Conservation (phyloP, 371 early-diverging fungal genomes). For the Dinochytrium kinnereticum region DNA sequence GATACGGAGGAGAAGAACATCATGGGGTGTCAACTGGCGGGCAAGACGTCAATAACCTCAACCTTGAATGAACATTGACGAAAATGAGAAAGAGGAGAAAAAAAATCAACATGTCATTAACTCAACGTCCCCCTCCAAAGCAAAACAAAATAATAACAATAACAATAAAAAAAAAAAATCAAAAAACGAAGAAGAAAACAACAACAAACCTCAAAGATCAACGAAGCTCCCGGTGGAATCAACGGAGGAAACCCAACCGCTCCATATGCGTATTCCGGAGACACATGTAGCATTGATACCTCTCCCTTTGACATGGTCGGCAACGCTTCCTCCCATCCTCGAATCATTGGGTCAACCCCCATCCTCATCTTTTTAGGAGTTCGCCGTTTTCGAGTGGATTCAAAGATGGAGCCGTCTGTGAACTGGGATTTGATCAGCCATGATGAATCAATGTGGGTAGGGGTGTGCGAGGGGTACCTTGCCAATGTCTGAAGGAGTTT, state of each 20-base stretch:
- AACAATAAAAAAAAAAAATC: no score
- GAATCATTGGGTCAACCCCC: slow-evolving; percentile 7
- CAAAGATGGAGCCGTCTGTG: slow-evolving; percentile 2
- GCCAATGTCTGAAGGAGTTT: slow-evolving; percentile 2
- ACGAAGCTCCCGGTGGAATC: neutral
- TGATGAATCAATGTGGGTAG: no score
- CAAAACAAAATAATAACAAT: no score
- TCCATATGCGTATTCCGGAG: neutral
- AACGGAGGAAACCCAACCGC: neutral
- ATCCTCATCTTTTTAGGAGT: neutral
- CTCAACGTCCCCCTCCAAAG: no score
- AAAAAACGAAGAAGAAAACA: neutral
- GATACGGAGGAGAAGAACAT: no score
- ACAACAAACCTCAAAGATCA: neutral
- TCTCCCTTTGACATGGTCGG: slow-evolving; percentile 8
- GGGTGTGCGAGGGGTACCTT: neutral
- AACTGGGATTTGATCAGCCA: neutral
- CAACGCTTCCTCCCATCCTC: slow-evolving; percentile 1
- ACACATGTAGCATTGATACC: neutral
- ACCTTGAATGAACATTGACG: no score
- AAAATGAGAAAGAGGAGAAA: no score
- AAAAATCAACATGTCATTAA: no score
- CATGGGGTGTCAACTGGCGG: no score
- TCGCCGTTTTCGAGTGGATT: slow-evolving; percentile 3
- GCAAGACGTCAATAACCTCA: no score